Evolutionary conservation across 2,329 filamentous ascomycete species (phyloP).

Genomic region (Colletotrichum sp.): DNA sequence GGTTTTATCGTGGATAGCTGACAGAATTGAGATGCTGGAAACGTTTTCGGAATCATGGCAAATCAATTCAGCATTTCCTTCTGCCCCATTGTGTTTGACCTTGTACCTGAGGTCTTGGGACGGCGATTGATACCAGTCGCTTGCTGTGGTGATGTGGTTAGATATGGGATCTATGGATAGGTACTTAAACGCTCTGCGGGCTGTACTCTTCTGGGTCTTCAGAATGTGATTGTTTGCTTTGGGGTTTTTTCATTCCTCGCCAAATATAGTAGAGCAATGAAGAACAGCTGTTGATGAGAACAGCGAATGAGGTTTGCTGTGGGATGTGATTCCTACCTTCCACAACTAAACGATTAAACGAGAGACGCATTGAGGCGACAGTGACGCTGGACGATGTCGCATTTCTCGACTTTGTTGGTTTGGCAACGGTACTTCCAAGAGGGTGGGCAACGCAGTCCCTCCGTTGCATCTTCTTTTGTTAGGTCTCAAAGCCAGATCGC

Average conservation of each 20-base stretch:
- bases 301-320: accelerated
- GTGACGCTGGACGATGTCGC: neutral
- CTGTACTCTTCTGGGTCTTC: neutral
- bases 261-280: accelerated
- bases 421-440: neutral
- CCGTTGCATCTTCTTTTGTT: neutral
- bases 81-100: neutral
- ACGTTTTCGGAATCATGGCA: accelerated
- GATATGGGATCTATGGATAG: accelerated
- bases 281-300: neutral
- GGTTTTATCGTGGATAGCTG: too few relatives aligned
- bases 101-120: neutral
- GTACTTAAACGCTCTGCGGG: neutral
- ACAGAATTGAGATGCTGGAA: neutral
- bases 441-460: accelerated
- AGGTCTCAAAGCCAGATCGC: neutral
- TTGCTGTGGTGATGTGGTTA: neutral
- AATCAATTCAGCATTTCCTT: too few relatives aligned
- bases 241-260: neutral
- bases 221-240: neutral
- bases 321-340: accelerated
- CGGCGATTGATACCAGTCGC: neutral
- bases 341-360: neutral
- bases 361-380: accelerated
- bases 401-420: accelerated